Base-by-base conservation (phyloP, 176 grass and related monocot genomes). In the Musa acuminata region DNA sequence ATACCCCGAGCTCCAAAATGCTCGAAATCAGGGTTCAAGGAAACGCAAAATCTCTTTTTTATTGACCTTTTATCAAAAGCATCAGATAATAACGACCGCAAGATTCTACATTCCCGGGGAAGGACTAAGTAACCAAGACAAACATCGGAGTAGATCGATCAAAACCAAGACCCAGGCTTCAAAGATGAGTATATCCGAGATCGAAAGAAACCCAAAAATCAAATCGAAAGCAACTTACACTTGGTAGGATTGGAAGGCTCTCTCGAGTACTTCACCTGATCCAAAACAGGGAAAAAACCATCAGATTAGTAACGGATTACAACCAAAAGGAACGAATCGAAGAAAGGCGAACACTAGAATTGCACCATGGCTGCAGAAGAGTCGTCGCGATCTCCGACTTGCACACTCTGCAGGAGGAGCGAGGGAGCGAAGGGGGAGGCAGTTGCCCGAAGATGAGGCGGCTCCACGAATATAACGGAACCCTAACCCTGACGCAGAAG, bases 231-330 rank as follows among this genome's bases (percentile, higher is more conserved):
- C 1, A 20, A 50, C 67, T 70, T 75, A 75, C 72, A 75, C 53
- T 75, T 75, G 53, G 72, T 75, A 11, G 72, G 72, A 11, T 75
- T 75, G 72, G 53, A 58, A 43, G 72, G 72, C 12, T 75, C 72
- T 35, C 53, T 75, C 24, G 72, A 75, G 20, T 75, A 75, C 72
- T 75, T 75, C 54, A 75, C 72, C 72, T 75, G 53, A 26, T 35
- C 49, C 0, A n/a, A n/a, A 43, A 43, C 35, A 43, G 35, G 35
- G 19, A 70, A 35, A 70, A 26, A 74, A 48, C 49, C 25, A 69
- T 69, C 21, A 73, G 11, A 67, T 51, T 50, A 51, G 35, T 5
- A 70, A 16, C 16, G 43, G 43, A 70, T 51, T 70, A 70, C 17
- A 9, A 51, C 7, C 48, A 16, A 49, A 20, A 8, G 8, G 8